Percentiles rank a stretch among this genome's conserved stretches.
phyloP scores from a whole-genome alignment of 2,329 filamentous ascomycete genomes.

The Ceratocystis albifundus region DNA sequence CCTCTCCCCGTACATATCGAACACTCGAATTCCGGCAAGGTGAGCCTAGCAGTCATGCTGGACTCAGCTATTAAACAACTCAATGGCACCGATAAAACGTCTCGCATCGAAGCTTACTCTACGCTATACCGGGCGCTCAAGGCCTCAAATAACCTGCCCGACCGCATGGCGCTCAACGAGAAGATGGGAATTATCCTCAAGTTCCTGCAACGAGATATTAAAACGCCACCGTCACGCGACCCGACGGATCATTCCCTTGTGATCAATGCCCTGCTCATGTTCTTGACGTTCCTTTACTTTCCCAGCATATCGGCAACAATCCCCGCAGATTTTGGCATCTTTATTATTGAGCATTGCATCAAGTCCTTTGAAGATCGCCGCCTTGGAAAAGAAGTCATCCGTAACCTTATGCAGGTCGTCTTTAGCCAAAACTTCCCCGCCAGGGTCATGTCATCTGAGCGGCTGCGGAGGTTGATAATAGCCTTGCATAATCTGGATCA shows the following conservation, averaged over 20 bases:
- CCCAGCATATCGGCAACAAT: conserved; percentile 58
- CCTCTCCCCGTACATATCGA: conserved; percentile 38
- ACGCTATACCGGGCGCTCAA: conserved; percentile 65
- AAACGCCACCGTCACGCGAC: conserved; percentile 45
- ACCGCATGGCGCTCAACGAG: conserved; percentile 56
- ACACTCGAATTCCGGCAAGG: conserved; percentile 27
- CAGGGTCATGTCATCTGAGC: conserved; percentile 60
- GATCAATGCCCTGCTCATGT: conserved; percentile 65
- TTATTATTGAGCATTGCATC: conserved; percentile 71
- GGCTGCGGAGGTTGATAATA: conserved; percentile 58
- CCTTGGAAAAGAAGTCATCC: conserved; percentile 64
- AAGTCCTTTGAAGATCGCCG: conserved; percentile 56
- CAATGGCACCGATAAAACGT: conserved; percentile 58
- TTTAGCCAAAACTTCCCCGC: conserved; percentile 66
- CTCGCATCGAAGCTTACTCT: conserved; percentile 74
- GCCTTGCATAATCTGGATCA: conserved; percentile 62
- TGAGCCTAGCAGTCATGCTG: conserved; percentile 57
- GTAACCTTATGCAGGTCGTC: conserved; percentile 68
- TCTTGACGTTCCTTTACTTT: conserved; percentile 66
- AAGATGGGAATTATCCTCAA: conserved; percentile 69
- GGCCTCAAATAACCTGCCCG: conserved; percentile 70
- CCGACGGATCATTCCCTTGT: conserved; percentile 56
- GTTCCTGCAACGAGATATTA: conserved; percentile 74
- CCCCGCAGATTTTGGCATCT: conserved; percentile 65
- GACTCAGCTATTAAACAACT: conserved; percentile 76